Base-by-base conservation (phyloP, 1,139 yeast genomes). In the Suhomyces yuchorum region DNA sequence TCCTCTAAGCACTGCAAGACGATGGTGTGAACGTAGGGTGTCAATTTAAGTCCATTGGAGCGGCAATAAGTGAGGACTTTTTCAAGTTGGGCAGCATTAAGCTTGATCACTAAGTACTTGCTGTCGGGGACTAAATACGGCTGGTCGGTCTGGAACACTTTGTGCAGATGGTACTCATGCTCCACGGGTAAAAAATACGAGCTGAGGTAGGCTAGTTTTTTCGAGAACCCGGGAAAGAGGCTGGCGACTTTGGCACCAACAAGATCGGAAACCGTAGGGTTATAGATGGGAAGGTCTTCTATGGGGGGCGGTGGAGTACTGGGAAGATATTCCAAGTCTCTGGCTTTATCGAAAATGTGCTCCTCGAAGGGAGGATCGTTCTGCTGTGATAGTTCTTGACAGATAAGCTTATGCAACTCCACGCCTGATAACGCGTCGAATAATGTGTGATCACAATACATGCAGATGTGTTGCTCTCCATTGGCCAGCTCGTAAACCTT, bases 341-440 rank as follows among this genome's bases (percentile, higher is more conserved):
- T 32, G 18, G 24, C 22, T 2, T 20, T 19, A 26, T 37, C 44
- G 33, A 49, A 40, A n/a, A 47, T 22, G 26, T 22, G 32, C 18
- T 46, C 46, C 18, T 17, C 44, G 8, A 26, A 33, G 4, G 19
- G 39, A 2, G 37, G 40, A 15, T 51, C 50, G 4, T 23, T 34
- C 15, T 12, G 17, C 7, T 44, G 48, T 18, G 54, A 49, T 20
- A 51, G 50, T 15, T 14, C 33, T 8, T 46, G 12, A 24, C 42
- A 50, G 20, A 56, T 42, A 22, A 52, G 56, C 15, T 44, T 39
- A 18, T 51, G 56, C 39, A 56, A 43, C 17, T 53, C 50, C 3
- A 48, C 48, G 2, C 51, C 57, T 14, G 54, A 43, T 12, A 47
- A 44, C 1, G 59, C 60, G 40, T 56, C 59, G 24, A 47, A 51